These are phyloP conservation scores for apple (Malus domestica) DNA, from an alignment of 306 rosid species.

Conservation along the genomic window DNA sequence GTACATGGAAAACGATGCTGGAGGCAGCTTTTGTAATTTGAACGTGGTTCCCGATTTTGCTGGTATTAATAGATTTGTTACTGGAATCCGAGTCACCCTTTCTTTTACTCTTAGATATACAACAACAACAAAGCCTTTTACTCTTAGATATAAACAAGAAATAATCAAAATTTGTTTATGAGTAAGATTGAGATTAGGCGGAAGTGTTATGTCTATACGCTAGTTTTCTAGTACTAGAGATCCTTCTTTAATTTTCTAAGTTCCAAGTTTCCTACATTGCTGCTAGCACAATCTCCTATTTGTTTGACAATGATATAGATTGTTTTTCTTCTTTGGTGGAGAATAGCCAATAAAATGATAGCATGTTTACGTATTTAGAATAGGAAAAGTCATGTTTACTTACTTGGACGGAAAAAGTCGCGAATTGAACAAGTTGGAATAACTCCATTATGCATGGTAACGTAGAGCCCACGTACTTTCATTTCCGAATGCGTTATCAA, in stretches of 20 bases:
- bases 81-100: not conserved
- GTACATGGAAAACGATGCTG: constrained; percentile 45
- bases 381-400: not conserved
- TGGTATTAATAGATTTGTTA: constrained; percentile 63
- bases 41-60: constrained; percentile 59
- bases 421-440: not conserved
- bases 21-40: constrained; percentile 44
- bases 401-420: not conserved
- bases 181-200: not conserved
- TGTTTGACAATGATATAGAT: not conserved
- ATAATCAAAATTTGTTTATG: not conserved
- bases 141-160: not conserved
- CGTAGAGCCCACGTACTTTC: no score
- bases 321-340: not conserved
- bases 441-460: not conserved
- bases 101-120: not conserved
- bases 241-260: not conserved
- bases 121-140: not conserved
- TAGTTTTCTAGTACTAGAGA: not conserved
- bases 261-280: not conserved
- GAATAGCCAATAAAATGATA: not conserved
- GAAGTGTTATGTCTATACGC: not conserved
- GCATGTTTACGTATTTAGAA: no score
- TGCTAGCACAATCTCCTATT: not conserved
- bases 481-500: no score